Conservation (phyloP, 2,329 filamentous ascomycete species). For the Blastomyces gilchristii region DNA sequence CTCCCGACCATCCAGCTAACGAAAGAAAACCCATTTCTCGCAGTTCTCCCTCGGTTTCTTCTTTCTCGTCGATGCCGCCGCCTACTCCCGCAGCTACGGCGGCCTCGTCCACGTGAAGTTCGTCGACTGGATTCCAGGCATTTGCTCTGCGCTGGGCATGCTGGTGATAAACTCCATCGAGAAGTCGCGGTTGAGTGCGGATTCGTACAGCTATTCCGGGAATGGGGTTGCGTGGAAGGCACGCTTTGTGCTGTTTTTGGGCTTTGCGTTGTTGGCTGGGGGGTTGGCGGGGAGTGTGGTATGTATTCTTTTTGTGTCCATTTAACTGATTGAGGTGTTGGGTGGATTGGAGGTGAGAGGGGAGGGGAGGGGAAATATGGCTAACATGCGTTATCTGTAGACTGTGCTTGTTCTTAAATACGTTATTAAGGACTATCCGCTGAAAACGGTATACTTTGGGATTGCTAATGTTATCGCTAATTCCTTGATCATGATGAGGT, state of each 20-base stretch:
- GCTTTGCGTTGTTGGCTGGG: slow-evolving; percentile 59
- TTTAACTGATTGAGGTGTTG: not conserved
- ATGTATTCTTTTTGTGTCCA: slow-evolving; percentile 16
- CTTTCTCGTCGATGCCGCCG: slow-evolving; percentile 56
- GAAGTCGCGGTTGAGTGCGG: slow-evolving; percentile 53
- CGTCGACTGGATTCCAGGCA: slow-evolving; percentile 61
- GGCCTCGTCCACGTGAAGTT: slow-evolving; percentile 56
- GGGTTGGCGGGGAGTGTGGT: slow-evolving; percentile 56
- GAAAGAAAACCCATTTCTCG: not conserved
- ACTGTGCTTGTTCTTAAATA: slow-evolving; percentile 61
- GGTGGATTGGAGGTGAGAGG: not conserved
- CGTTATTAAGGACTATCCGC: slow-evolving; percentile 48
- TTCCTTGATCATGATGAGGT: slow-evolving; percentile 57
- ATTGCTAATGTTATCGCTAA: slow-evolving; percentile 58
- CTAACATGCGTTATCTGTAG: slow-evolving; percentile 18
- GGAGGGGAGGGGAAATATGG: not conserved
- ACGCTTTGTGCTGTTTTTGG: slow-evolving; percentile 56
- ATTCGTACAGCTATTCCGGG: slow-evolving; percentile 55
- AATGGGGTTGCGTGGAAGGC: slow-evolving; percentile 62
- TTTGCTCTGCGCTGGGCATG: slow-evolving; percentile 60
- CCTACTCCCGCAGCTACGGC: slow-evolving; percentile 54
- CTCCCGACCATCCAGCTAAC: slow-evolving; percentile 2
- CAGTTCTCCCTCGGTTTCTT: slow-evolving; percentile 62
- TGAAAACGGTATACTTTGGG: slow-evolving; percentile 57
- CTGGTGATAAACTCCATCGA: slow-evolving; percentile 64